phyloP scores from a whole-genome alignment of 345 rosid species.

The Dipteronia sinensis region DNA sequence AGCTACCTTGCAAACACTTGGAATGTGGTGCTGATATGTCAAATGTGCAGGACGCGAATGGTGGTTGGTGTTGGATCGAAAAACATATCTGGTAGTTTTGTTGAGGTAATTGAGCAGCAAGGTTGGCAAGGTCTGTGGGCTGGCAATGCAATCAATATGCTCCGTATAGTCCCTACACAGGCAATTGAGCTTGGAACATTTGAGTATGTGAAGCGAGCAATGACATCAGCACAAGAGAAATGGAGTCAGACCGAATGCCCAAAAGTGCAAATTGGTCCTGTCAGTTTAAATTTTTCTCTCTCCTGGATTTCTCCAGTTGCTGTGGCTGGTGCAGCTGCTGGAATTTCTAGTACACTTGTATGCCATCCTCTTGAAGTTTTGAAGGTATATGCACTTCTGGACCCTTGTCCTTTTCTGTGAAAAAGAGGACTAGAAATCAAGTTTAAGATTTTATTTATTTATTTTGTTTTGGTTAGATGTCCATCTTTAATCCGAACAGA shows the following conservation, averaged over 20 bases:
- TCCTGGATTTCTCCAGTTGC: slow-evolving; percentile 94
- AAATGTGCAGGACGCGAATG: slow-evolving; percentile 83
- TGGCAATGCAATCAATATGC: slow-evolving; percentile 90
- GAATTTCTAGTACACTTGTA: slow-evolving; percentile 81
- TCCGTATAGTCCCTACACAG: slow-evolving; percentile 94
- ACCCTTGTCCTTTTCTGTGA: not conserved
- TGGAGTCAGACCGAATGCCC: slow-evolving; percentile 54
- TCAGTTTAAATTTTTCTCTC: slow-evolving; percentile 61
- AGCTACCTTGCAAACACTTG: not conserved
- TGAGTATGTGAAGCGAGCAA: slow-evolving; percentile 83
- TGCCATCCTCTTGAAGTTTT: slow-evolving; percentile 99
- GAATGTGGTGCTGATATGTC: slow-evolving; percentile 6
- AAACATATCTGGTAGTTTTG: slow-evolving; percentile 84
- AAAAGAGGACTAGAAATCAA: not conserved
- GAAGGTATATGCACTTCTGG: slow-evolving; percentile 52
- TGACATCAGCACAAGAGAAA: slow-evolving; percentile 76
- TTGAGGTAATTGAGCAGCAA: slow-evolving; percentile 83
- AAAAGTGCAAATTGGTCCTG: slow-evolving; percentile 60
- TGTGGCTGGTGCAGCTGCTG: slow-evolving; percentile 97
- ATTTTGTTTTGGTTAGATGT: not conserved
- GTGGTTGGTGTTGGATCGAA: slow-evolving; percentile 96
- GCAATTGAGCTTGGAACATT: slow-evolving; percentile 96
- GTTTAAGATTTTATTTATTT: not conserved
- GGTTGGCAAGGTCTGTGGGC: slow-evolving; percentile 99
- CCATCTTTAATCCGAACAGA: not conserved